Evolutionary conservation across 768 basidiomycete genomes (phyloP), one percentile per base, ranked within the genome.

Genomic region (Psilocybe tampanensis): DNA sequence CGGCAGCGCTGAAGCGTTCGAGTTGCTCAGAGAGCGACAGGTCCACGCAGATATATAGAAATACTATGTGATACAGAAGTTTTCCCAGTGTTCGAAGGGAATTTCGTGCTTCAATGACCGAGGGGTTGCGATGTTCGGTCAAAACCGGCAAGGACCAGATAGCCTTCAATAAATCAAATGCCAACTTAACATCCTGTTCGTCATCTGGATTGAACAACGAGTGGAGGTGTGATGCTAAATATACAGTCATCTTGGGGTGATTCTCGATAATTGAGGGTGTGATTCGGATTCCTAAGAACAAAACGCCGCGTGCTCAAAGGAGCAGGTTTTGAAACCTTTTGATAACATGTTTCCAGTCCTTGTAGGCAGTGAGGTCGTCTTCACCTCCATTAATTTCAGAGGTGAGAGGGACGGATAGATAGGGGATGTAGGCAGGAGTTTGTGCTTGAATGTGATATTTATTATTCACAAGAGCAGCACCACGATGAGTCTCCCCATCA

Each of bases 311-410:
- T 11, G 29, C 11, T 22, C 64, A 60, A 44, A 69, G 56, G 17
- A 64, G 44, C 2, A 68, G 60, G 43, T 61, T 63, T 21, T 59
- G 65, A n/a, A 44, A 23, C 0, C 57, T 55, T 50, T 69, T 69
- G 61, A 72, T 57, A 36, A 69, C 47, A 58, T 74, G 62, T 60
- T 70, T 69, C 60, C 52, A 58, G 61, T 69, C 68, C 47, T 69
- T 71, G 54, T 71, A 63, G 1, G 48, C 36, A 0, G 69, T 72
- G 5, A 71, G 41, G 41, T 72, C 68, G 42, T 72, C 65, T 3
- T 62, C 47, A 4, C 71, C 71, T 72, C 61, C 62, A 71, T 60
- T 32, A 69, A 55, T 4, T 17, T 12, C 2, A 69, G 56, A 15
- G 33, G 41, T 5, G 43, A 26, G n/a, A 69, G 58, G 1, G 54